Evolutionary conservation across 2,329 filamentous ascomycete species (phyloP), one percentile per base, ranked within the genome.

Genomic region (Botryosphaeria dothidea): DNA sequence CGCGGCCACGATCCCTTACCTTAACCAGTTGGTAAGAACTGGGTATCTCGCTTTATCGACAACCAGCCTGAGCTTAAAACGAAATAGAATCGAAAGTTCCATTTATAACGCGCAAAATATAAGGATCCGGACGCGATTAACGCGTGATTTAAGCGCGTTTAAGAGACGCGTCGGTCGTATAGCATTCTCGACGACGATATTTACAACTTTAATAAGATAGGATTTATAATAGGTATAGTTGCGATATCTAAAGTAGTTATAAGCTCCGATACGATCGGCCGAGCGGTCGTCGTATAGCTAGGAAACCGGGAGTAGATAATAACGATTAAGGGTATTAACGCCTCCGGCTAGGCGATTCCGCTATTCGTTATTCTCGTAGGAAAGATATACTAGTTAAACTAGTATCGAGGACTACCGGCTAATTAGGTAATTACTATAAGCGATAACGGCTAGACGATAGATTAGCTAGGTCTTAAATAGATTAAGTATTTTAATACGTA

Each of bases 281-380:
- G 3, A 34, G 31, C 31, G 13, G 11, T 11, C 11, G 11, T 34
- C 11, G 11, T 34, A 34, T 3, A 34, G 11, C 31, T 34, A 3
- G 31, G 31, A 34, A 34, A 34, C 11, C 3, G 31, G 7, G 31
- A 34, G 3, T 34, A 3, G 31, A 3, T 3, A 3, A 34, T 34
- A 34, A 11, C 11, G 11, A 34, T 34, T 3, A 3, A 34, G 31
- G 31, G 11, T 1, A 34, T 34, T 34, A 34, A 34, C 3, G 31
- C 31, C 3, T 21, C 27, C 7, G 66, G 70, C 17, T 73, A 46
- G 64, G 62, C 38, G 45, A 62, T 73, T 36, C 69, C 66, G 21
- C 69, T 62, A 25, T 69, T 70, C 23, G 68, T 74, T 19, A 72
- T 73, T 51, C 65, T 74, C 21, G 46, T 36, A 66, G 68, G 61